phyloP scores from a whole-genome alignment of 768 basidiomycete genomes.

The Suillus discolor region DNA sequence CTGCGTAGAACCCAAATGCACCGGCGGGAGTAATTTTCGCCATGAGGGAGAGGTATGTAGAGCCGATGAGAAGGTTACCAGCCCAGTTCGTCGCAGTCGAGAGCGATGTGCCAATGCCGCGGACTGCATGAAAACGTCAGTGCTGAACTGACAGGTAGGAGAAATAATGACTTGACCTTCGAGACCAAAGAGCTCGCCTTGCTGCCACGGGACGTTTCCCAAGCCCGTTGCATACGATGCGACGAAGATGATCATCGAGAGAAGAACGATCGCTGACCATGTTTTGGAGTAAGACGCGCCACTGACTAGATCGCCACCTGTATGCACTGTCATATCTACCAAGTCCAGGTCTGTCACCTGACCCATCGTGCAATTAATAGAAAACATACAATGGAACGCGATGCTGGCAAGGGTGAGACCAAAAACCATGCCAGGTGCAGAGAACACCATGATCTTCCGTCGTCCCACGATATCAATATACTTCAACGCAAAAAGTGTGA shows the following conservation, averaged over 20 bases:
- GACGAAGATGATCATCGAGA: conserved; percentile 84
- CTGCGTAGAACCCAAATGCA: conserved; percentile 78
- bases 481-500: conserved; percentile 73
- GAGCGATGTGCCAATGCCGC: conserved; percentile 77
- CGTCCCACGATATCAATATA: conserved; percentile 71
- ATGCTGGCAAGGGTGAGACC: conserved; percentile 65
- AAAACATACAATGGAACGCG: conserved; percentile 64
- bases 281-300: conserved; percentile 57
- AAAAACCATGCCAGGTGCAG: conserved; percentile 73
- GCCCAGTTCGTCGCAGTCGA: conserved; percentile 81
- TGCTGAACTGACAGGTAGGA: neutral
- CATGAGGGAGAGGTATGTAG: conserved; percentile 84
- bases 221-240: conserved; percentile 80
- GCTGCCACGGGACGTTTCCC: conserved; percentile 86
- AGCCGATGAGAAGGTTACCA: conserved; percentile 72
- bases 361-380: neutral
- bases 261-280: conserved; percentile 71
- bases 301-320: conserved; percentile 60
- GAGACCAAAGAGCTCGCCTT: conserved; percentile 80
- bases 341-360: neutral
- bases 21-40: conserved; percentile 70
- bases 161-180: conserved; percentile 49
- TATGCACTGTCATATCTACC: conserved; percentile 60
- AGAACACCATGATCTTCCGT: conserved; percentile 68
- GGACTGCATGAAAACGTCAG: conserved; percentile 41